Evolutionary conservation across 306 rosid species (phyloP), one percentile per base, ranked within the genome.

Genomic region (Inga oerstediana): DNA sequence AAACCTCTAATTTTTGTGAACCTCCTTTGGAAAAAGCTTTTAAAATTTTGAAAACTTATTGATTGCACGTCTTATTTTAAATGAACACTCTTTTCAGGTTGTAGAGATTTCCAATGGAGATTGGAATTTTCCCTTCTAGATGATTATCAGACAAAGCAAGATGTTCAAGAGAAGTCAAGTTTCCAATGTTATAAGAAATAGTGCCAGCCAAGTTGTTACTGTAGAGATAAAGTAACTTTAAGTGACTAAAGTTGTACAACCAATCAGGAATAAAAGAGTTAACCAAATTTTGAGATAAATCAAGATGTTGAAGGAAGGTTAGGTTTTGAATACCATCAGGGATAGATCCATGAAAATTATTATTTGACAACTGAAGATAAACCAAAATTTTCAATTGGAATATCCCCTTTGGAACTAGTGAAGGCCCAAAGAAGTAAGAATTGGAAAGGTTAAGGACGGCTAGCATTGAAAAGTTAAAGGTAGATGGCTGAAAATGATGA

Each of bases 271-370:
- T 66, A 3, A 45, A 65, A 39, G 86, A 74, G 5, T 51, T 44
- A 41, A 89, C 22, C 34, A 1, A 4, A 72, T 89, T 89, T 0
- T 0, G 0, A 3, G 20, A 3, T 14, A 83, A 56, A 27, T 81
- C 78, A 68, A 86, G 79, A 75, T 77, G 32, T 24, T 74, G 48
- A 69, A 87, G 74, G 4, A 78, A 64, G 17, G 88, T 82, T 24
- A 82, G 79, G 56, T 70, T 70, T n/a, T 70, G 52, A 41, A 41
- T 70, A 10, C 34, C 51, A 20, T 41, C 10, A 1, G 74, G 81
- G 64, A 82, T 44, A 2, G 54, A 5, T n/a, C 81, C 78, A 27
- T 44, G 65, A 39, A 82, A 44, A 0, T n/a, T 0, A 22, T 82
- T 76, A 0, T 0, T 1, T 0, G 1, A 0, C 19, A 51, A 49